A percentile compares a stretch with the other conserved stretches of the same genome.
Conservation (phyloP, 2,329 filamentous ascomycete genomes). For the Aspergillus japonicus region DNA sequence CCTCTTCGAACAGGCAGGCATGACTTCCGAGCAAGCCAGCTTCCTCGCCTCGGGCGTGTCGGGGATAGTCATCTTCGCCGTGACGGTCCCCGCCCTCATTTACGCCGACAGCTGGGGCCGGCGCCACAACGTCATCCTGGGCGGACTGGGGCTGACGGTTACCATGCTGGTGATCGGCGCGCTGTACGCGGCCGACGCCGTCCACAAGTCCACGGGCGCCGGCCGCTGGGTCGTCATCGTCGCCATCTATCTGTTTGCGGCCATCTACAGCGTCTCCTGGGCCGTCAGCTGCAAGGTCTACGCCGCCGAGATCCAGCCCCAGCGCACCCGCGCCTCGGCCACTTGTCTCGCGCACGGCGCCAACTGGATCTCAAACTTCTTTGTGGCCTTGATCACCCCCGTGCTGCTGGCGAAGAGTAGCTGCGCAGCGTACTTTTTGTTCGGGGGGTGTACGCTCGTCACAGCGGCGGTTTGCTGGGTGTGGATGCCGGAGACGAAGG, state of each 20-base stretch:
- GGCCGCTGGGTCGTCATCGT: constrained; percentile 30
- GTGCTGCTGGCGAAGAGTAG: constrained; percentile 44
- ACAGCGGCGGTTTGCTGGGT: constrained; percentile 38
- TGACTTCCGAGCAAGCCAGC: constrained; percentile 50
- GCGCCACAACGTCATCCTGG: constrained; percentile 12
- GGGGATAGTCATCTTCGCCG: constrained; percentile 56
- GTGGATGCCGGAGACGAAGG: constrained; percentile 48
- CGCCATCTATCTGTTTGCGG: constrained; percentile 28
- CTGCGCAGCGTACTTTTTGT: constrained; percentile 49
- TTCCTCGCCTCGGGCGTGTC: constrained; percentile 64
- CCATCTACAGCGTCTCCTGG: constrained; percentile 46
- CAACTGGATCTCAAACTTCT: constrained; percentile 48
- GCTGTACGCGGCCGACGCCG: constrained; percentile 33
- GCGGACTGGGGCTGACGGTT: constrained; percentile 8
- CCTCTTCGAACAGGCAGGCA: constrained; percentile 62
- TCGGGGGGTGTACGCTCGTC: constrained; percentile 41
- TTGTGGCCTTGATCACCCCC: constrained; percentile 48
- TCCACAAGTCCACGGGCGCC: constrained; percentile 27
- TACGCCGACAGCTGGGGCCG: constrained; percentile 59
- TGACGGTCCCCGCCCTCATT: constrained; percentile 57
- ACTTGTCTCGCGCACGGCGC: constrained; percentile 53
- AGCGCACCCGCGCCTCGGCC: constrained; percentile 53
- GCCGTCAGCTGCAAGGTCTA: constrained; percentile 58
- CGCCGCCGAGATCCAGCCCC: constrained; percentile 58
- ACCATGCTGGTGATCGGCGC: constrained; percentile 36